Evolutionary conservation across 352 stramenopile genomes (phyloP).

Genomic region (Globisporangium okanoganense): DNA sequence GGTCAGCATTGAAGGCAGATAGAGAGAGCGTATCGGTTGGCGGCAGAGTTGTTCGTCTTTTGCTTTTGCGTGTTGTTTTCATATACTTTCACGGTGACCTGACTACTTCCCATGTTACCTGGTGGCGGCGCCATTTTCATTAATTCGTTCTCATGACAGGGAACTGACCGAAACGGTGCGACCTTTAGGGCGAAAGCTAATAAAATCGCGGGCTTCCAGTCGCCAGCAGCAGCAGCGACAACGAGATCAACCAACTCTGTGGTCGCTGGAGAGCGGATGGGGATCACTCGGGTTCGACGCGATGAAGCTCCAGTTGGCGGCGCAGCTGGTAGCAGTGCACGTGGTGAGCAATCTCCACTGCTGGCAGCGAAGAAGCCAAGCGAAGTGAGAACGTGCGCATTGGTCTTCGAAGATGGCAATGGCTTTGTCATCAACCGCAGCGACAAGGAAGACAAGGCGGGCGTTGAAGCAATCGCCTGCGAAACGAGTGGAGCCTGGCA

Average conservation of each 20-base stretch:
- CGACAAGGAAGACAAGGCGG: background rate
- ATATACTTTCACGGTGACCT: slow-evolving; percentile 2
- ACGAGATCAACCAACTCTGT: background rate
- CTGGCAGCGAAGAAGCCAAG: background rate
- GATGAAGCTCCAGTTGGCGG: background rate
- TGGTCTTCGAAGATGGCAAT: background rate
- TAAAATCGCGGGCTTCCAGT: background rate
- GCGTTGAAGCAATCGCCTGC: slow-evolving; percentile 1
- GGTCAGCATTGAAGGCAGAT: slow-evolving; percentile 83
- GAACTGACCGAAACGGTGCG: slow-evolving; percentile 7
- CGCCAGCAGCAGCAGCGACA: background rate
- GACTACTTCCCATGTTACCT: too few relatives aligned
- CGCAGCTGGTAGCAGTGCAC: background rate
- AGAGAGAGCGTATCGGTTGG: slow-evolving; percentile 24
- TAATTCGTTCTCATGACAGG: background rate
- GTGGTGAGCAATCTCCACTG: background rate
- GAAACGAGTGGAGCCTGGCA: background rate
- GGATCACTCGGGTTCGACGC: slow-evolving; percentile 8
- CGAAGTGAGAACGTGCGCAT: background rate
- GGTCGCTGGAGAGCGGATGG: slow-evolving; percentile 2
- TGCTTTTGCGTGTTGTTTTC: slow-evolving; percentile 3
- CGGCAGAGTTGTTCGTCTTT: slow-evolving; percentile 1
- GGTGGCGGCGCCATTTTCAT: too few relatives aligned
- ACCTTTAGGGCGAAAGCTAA: slow-evolving; percentile 1
- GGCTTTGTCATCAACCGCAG: background rate